These are phyloP conservation scores for Cruciata laevipes DNA, from an alignment of 257 asterid genomes.

Conservation along the genomic window DNA sequence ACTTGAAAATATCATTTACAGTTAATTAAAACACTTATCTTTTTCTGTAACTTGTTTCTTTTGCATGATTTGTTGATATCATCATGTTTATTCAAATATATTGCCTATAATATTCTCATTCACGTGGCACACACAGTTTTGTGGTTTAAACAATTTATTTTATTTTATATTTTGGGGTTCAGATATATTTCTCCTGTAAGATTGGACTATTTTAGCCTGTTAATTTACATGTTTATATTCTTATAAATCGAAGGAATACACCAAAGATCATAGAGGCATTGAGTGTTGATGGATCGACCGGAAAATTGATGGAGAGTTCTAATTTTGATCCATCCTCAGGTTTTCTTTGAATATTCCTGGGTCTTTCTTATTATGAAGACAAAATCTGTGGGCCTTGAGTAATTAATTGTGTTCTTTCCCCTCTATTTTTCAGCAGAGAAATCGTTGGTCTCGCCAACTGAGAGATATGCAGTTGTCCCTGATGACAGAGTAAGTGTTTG, in stretches of 20 bases:
- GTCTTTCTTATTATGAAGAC: not conserved
- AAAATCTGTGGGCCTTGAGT: not conserved
- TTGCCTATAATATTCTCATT: not conserved
- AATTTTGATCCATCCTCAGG: conserved; percentile 62
- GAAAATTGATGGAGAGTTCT: conserved; percentile 68
- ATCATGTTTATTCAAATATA: not conserved
- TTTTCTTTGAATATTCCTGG: conserved; percentile 9
- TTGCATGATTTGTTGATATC: not conserved
- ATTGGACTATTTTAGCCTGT: not conserved
- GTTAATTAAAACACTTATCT: not conserved
- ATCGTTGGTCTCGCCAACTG: conserved; percentile 73
- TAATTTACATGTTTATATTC: not conserved
- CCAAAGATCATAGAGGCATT: conserved; percentile 80
- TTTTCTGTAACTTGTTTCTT: not conserved
- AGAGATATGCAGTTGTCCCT: conserved; percentile 94
- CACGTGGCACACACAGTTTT: not conserved
- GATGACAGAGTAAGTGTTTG: conserved; percentile 58
- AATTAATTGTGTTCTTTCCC: not conserved
- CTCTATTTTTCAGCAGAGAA: conserved; percentile 37
- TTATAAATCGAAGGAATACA: conserved; percentile 41
- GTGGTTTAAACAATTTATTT: not conserved
- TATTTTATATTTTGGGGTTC: not conserved
- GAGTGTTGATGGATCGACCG: conserved; percentile 77
- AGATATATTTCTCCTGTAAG: not conserved
- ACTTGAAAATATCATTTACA: too few relatives aligned